Conservation (phyloP, 495 filamentous ascomycete species). For the Podospora fimiseda region DNA sequence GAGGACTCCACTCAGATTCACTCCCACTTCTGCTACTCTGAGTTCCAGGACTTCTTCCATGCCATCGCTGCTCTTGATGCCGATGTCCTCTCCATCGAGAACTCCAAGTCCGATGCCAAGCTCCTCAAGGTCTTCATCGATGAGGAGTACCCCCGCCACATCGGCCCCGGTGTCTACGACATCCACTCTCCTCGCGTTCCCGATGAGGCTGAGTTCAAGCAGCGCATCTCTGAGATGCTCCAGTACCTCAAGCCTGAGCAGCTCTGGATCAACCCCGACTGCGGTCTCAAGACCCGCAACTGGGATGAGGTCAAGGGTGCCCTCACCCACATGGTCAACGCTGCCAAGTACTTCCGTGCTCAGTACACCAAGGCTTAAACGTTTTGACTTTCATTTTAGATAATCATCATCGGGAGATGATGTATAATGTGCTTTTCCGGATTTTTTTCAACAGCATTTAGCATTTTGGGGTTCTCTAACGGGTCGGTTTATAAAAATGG, state of each 20-base stretch:
- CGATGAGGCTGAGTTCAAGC: constrained; percentile 92
- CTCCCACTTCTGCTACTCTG: constrained; percentile 99
- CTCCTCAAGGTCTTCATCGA: constrained; percentile 97
- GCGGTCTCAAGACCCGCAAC: constrained; percentile 95
- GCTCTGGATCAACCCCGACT: constrained; percentile 99
- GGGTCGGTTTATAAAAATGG: constrained; percentile 24
- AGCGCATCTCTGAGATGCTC: constrained; percentile 94
- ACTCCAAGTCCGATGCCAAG: constrained; percentile 99
- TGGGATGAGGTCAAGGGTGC: constrained; percentile 95
- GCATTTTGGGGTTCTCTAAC: constrained; percentile 30
- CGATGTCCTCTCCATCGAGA: constrained; percentile 97
- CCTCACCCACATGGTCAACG: constrained; percentile 87
- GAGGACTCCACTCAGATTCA: constrained; percentile 95
- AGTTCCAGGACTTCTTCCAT: constrained; percentile 99
- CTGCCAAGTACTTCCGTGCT: constrained; percentile 90
- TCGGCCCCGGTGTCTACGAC: constrained; percentile 97
- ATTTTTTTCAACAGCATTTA: constrained; percentile 37
- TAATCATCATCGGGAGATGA: constrained; percentile 9
- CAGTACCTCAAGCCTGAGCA: constrained; percentile 75
- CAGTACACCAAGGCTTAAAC: constrained; percentile 56
- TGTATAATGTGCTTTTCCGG: constrained; percentile 20
- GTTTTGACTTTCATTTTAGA: constrained; percentile 2
- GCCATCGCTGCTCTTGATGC: constrained; percentile 96
- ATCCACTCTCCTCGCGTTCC: constrained; percentile 98
- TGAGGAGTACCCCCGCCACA: constrained; percentile 91